Evolutionary conservation across 78 protist species (phyloP).

Genomic region (Dictyostelium firmibasis): DNA sequence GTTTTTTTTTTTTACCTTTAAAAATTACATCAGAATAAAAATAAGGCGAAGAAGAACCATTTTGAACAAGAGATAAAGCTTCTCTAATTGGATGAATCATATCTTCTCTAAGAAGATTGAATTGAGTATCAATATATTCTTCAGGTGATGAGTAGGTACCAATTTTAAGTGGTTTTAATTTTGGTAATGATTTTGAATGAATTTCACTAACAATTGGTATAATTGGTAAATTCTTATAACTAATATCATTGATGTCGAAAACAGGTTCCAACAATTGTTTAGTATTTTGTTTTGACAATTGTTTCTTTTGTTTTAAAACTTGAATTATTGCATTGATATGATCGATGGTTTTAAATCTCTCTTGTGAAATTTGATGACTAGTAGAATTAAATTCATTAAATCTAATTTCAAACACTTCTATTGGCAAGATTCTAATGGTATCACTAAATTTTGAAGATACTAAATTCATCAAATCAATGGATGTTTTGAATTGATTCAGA

Average conservation of each 20-base stretch:
- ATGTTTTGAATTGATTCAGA: background rate
- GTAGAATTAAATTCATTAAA: background rate
- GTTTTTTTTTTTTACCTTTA: background rate
- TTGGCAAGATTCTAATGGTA: background rate
- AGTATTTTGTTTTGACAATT: background rate
- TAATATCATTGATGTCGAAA: background rate
- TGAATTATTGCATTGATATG: background rate
- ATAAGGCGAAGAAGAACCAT: background rate
- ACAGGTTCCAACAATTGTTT: background rate
- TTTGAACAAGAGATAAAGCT: background rate
- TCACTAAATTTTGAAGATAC: background rate
- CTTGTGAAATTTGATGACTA: background rate
- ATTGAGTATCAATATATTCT: conserved; percentile 73
- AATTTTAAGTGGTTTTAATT: background rate
- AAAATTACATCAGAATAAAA: conserved; percentile 9
- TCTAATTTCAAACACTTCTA: background rate
- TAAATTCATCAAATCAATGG: background rate
- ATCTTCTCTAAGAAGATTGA: conserved; percentile 59
- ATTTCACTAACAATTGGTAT: background rate
- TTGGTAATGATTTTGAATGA: background rate
- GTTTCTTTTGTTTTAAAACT: background rate
- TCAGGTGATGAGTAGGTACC: conserved; percentile 23
- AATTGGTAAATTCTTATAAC: conserved; percentile 11
- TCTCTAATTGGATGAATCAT: conserved; percentile 55
- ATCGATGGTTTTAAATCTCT: background rate